These are phyloP conservation scores for Pyronema omphalodes DNA, from an alignment of 495 filamentous ascomycete species.

Conservation along the genomic window DNA sequence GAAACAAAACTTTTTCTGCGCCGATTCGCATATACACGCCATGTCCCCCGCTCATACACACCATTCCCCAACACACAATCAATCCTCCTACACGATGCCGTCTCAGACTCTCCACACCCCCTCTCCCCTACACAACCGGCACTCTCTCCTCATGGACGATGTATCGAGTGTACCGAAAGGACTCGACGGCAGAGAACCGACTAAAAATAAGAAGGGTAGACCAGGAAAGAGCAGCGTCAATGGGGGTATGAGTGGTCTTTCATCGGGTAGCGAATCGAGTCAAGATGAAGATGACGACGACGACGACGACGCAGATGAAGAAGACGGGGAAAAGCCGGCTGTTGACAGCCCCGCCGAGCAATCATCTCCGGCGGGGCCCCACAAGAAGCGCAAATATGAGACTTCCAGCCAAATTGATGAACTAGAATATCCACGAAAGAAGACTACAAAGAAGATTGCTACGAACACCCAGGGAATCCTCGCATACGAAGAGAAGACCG, in stretches of 20 bases:
- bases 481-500: constrained; percentile 6
- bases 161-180: not conserved
- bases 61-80: not conserved
- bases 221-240: not conserved
- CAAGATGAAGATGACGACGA: constrained; percentile 18
- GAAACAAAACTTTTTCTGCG: not conserved
- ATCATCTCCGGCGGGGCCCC: not conserved
- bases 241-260: not conserved
- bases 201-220: not conserved
- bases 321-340: constrained; percentile 19
- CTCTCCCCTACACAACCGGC: not conserved
- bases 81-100: not conserved
- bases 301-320: constrained; percentile 13
- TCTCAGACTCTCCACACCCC: not conserved
- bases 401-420: constrained; percentile 6
- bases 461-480: constrained; percentile 11
- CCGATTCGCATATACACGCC: not conserved
- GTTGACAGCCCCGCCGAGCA: constrained; percentile 16
- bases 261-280: not conserved
- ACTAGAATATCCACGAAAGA: constrained; percentile 17
- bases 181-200: not conserved
- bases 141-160: constrained; percentile 1
- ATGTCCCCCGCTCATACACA: not conserved
- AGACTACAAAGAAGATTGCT: constrained; percentile 7
- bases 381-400: constrained; percentile 1